Base-by-base conservation (phyloP, 345 rosid species). In the thale cress (Arabidopsis thaliana) region DNA sequence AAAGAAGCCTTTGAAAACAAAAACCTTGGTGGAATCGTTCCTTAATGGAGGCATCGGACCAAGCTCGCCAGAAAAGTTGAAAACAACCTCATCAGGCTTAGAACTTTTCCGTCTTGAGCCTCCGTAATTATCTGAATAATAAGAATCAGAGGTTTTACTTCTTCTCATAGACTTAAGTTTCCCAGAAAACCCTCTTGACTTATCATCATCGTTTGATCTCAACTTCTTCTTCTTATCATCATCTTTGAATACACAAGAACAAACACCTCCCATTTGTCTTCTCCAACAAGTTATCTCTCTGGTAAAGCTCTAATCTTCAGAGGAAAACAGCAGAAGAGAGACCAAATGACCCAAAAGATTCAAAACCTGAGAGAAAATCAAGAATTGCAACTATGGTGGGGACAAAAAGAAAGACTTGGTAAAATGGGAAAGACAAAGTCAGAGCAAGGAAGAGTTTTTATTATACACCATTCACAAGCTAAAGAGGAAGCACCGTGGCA, bases 211-310 rank as follows among this genome's bases (percentile, higher is more conserved):
- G 46, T 51, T 34, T 52, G 57, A 67, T 63, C 77, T 82, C n/a
- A 11, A 66, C 69, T 46, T 73, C 37, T 46, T 73, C 37, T n/a
- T 75, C 52, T 33, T 59, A 32, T 49, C 68, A 40, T 45, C 68
- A 30, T 59, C 69, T 42, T 45, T 72, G 23, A 55, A 63, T 22
- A 84, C 88, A 53, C 79, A 69, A 9, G 96, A 74, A 63, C 88
- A 91, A 77, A 79, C 89, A 32, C 74, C 84, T 73, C 96, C 97
- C 97, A 91, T 91, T 73, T 25, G 58, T 82, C 67, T 74, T 72
- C 72, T 61, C n/a, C 52, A 42, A 30, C 59, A 65, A 37, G 32
- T n/a, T 24, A 57, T 46, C 59, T 12, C 75, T n/a, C 52, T 67
- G 14, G 22, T 8, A 56, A 41, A 58, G 63, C 63, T 58, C 62